Evolutionary conservation across 2,329 filamentous ascomycete species (phyloP), one percentile per base, ranked within the genome.

Genomic region (Nannizziopsis arthrosporioides): DNA sequence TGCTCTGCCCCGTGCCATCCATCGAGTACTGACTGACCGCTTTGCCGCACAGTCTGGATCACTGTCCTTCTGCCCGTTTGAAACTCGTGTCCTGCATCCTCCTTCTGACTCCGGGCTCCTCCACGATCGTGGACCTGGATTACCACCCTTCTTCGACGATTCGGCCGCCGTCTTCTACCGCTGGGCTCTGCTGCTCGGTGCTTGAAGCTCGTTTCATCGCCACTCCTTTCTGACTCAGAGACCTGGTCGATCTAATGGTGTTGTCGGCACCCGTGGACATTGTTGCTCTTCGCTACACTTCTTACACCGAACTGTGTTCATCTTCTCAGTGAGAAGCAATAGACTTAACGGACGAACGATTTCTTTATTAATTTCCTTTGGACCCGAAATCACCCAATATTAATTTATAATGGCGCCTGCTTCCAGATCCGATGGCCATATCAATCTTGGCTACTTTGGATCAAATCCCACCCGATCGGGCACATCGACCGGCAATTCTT

Each of bases 391-490:
- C 19, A 39, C 17, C 38, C 18, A 47, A 17, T 51, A 17, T 49
- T 85, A 88, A 88, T 88, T 74, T 78, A 88, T 90, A 88, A 94
- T 94, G 88, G 84, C 85, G 75, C 85, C 78, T 71, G 65, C 72
- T 50, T 76, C 82, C 68, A 83, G 87, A 78, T 80, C 45, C 1
- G 86, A 94, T 66, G 74, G 76, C 61, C 85, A 90, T 67, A 78
- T 92, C 73, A 83, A 82, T 65, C 80, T 92, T 68, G 85, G 85
- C 71, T 89, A 86, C 69, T 78, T 85, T 65, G 75, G 78, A 64
- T 73, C 78, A 59, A 71, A 75, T 61, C 80, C 85, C 64, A 73
- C 78, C 52, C 80, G 82, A 61, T 92, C 87, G 44, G 81, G 79
- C 57, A 87, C 87, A 42, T 89, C 87, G 36, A 87, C 84, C 51